Percentiles rank a stretch among this genome's conserved stretches.
phyloP scores from a whole-genome alignment of 1,139 yeast species.

The Scheffersomyces quercinus region DNA sequence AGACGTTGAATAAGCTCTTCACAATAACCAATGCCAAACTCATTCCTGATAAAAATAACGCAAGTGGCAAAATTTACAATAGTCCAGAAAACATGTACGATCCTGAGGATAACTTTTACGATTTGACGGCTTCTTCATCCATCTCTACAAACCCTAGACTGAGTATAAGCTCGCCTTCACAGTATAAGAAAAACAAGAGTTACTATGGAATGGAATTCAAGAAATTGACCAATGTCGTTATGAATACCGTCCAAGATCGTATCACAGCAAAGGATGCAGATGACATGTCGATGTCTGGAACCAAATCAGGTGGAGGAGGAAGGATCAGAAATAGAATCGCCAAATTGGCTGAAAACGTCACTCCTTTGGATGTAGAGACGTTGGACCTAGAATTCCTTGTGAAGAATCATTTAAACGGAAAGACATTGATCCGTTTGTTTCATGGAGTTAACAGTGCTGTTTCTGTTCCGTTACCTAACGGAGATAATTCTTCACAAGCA shows the following conservation, averaged over 20 bases:
- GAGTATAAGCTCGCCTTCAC: constrained; percentile 12
- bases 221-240: constrained; percentile 66
- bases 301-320: constrained; percentile 23
- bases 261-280: constrained; percentile 32
- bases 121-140: constrained; percentile 3
- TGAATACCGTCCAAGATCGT: constrained; percentile 71
- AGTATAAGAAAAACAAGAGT: constrained; percentile 24
- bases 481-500: constrained; percentile 4
- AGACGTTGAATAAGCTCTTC: constrained; percentile 62
- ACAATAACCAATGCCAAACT: constrained; percentile 55
- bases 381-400: constrained; percentile 40
- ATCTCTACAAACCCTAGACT: constrained; percentile 4
- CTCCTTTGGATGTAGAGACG: constrained; percentile 47
- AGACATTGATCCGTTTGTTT: constrained; percentile 37
- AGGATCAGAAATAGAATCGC: constrained; percentile 38
- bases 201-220: constrained; percentile 52
- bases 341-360: constrained; percentile 36
- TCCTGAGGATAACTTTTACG: constrained; percentile 3
- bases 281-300: constrained; percentile 17
- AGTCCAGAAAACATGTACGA: constrained; percentile 2
- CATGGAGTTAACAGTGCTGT: constrained; percentile 21
- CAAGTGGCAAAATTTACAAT: not conserved
- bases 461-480: not conserved
- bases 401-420: constrained; percentile 35
- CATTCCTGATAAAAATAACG: constrained; percentile 26